These are phyloP conservation scores for Carex kokanica DNA, from an alignment of 176 grass and related monocot genomes.

Conservation along the genomic window DNA sequence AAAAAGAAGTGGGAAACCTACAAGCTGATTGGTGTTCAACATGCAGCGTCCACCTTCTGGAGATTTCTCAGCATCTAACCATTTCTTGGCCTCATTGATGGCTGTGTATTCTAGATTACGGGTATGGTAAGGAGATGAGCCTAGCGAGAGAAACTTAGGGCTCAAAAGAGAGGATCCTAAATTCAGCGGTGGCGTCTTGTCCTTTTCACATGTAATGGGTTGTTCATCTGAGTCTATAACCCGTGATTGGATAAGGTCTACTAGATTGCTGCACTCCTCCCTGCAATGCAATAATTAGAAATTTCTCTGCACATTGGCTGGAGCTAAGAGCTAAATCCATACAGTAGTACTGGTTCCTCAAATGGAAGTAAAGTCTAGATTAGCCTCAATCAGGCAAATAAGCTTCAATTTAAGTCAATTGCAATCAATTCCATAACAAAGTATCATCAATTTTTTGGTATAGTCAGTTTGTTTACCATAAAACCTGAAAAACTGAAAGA, in stretches of 20 bases:
- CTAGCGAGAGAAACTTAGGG: conserved; percentile 42
- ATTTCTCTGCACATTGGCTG: background rate
- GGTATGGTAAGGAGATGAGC: conserved; percentile 21
- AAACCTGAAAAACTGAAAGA: background rate
- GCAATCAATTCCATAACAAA: background rate
- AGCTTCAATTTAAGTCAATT: background rate
- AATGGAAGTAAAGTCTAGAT: background rate
- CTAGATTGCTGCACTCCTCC: conserved; percentile 55
- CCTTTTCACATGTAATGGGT: conserved; percentile 28
- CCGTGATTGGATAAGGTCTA: conserved; percentile 78
- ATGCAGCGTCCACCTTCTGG: conserved; percentile 22
- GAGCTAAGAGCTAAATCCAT: background rate
- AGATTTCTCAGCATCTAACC: conserved; percentile 29
- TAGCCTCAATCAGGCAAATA: background rate
- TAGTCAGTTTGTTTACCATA: background rate
- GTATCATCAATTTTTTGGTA: background rate
- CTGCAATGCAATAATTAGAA: conserved; percentile 40
- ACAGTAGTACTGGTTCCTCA: background rate
- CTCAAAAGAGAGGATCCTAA: conserved; percentile 34
- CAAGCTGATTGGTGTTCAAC: conserved; percentile 29
- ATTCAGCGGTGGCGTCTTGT: background rate
- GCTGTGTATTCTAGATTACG: conserved; percentile 33
- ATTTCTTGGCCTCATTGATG: conserved; percentile 38
- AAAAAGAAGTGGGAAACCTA: conserved; percentile 10
- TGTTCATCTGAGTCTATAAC: conserved; percentile 55